These are phyloP conservation scores for Rhizopus arrhizus DNA, from an alignment of 371 early-diverging fungal genomes.

Conservation along the genomic window DNA sequence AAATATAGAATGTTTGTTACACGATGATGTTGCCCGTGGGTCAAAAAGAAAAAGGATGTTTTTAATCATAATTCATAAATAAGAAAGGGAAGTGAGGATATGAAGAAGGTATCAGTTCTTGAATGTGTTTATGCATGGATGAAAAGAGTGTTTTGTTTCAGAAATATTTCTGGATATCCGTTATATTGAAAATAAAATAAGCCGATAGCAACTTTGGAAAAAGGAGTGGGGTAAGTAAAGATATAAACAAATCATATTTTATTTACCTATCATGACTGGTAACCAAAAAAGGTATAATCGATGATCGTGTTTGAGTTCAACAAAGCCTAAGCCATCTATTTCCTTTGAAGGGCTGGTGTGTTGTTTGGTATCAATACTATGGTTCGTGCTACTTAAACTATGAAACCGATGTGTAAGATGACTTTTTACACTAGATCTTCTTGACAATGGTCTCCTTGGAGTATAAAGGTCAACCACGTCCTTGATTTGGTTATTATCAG, in stretches of 20 bases:
- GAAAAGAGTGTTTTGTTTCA: too few relatives aligned
- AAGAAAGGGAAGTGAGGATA: too few relatives aligned
- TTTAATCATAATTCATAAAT: too few relatives aligned
- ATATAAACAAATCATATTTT: background rate
- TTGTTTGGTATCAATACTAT: background rate
- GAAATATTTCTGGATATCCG: too few relatives aligned
- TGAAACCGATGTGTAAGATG: slow-evolving; percentile 30
- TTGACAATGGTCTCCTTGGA: slow-evolving; percentile 12
- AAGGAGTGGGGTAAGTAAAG: too few relatives aligned
- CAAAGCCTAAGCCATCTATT: slow-evolving; percentile 32
- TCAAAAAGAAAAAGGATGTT: too few relatives aligned
- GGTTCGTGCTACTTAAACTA: slow-evolving; percentile 7
- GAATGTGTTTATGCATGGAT: too few relatives aligned
- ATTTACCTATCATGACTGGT: slow-evolving; percentile 36
- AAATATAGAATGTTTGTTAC: too few relatives aligned
- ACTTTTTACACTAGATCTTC: slow-evolving; percentile 20
- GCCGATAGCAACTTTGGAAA: too few relatives aligned
- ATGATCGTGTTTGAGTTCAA: slow-evolving; percentile 30
- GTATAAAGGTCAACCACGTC: slow-evolving; percentile 14
- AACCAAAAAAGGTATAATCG: slow-evolving; percentile 42
- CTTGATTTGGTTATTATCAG: background rate
- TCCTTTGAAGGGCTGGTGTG: slow-evolving; percentile 22
- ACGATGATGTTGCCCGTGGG: too few relatives aligned
- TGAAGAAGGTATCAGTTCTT: too few relatives aligned
- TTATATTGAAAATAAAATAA: too few relatives aligned